Base-by-base conservation (phyloP, 768 basidiomycete species). In the Dentipellis sp. region DNA sequence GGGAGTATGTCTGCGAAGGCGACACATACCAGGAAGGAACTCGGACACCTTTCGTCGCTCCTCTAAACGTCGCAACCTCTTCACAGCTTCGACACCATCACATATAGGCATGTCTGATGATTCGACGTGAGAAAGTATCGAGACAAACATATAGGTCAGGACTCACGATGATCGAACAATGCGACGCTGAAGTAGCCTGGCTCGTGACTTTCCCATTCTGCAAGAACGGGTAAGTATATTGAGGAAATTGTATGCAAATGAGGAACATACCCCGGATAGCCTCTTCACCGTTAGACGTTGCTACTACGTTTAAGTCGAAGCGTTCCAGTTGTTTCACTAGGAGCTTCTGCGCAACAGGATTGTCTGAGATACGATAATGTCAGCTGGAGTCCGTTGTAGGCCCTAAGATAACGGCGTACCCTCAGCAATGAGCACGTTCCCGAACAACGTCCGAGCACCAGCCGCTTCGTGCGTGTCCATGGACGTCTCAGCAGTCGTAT, bases 31-130 rank as follows among this genome's bases (percentile, higher is more conserved):
- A 0, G 84, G 84, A 16, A 87, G 68, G 11, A 74, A 64, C 12
- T 75, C 65, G 4, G 74, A 63, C 4, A 72, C 70, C 59, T 80
- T 81, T n/a, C 78, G 75, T 63, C 78, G 78, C 58, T 68, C 76
- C 65, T 88, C 86, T 19, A 84, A 62, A 19, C 76, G 59, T 42
- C 86, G 76, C 29, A 88, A 50, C 50, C 80, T 76, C 66, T 86
- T 86, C 34, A 82, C 76, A 7, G 86, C 86, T 61, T 87, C 85
- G 4, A 88, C 84, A 6, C 86, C 86, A 63, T 88, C 86, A 59
- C 84, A 86, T 51, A 88, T 73, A 2, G 86, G 86, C 86, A 88
- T 88, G 62, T 88, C 86, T 87, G 51, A 5, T 9, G 2, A 19
- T n/a, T 11, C 21, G 5, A 11, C 4, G 34, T 17, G 34, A 57